Evolutionary conservation across 768 basidiomycete genomes (phyloP).

Genomic region (Amanita jacksonii): DNA sequence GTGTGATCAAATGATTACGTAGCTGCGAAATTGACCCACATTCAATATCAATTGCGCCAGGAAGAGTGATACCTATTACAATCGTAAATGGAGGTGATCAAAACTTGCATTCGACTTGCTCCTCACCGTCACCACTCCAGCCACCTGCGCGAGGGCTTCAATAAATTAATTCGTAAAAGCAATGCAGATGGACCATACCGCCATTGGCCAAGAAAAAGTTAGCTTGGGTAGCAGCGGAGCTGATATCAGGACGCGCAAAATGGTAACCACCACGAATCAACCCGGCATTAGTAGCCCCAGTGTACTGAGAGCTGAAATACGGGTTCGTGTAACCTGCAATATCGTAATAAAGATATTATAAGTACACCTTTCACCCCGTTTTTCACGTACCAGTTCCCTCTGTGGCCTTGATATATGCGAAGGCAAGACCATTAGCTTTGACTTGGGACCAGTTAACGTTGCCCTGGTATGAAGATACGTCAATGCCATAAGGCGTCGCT

Average conservation of each 20-base stretch:
- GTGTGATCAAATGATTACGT: background rate
- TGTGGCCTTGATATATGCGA: conserved; percentile 60
- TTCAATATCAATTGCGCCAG: conserved; percentile 56
- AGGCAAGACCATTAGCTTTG: conserved; percentile 39
- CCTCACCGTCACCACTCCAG: conserved; percentile 37
- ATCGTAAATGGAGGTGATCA: background rate
- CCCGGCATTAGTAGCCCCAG: conserved; percentile 41
- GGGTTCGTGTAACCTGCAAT: conserved; percentile 29
- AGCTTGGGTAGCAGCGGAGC: conserved; percentile 50
- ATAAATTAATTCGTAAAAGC: background rate
- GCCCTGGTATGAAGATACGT: conserved; percentile 43
- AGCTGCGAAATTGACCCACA: conserved; percentile 23
- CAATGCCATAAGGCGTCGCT: conserved; percentile 34
- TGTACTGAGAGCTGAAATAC: conserved; percentile 39
- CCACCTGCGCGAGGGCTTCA: conserved; percentile 24
- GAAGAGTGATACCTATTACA: conserved; percentile 36
- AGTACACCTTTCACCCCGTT: background rate
- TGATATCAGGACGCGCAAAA: conserved; percentile 45
- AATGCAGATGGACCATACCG: conserved; percentile 20
- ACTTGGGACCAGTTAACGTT: conserved; percentile 43
- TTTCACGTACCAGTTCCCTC: conserved; percentile 40
- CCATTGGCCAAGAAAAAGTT: conserved; percentile 49
- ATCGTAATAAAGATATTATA: too few relatives aligned
- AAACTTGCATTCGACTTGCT: background rate
- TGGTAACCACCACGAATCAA: conserved; percentile 55